Evolutionary conservation across 331 rosid species (phyloP), one percentile per base, ranked within the genome.

Genomic region (Quercus lobata): DNA sequence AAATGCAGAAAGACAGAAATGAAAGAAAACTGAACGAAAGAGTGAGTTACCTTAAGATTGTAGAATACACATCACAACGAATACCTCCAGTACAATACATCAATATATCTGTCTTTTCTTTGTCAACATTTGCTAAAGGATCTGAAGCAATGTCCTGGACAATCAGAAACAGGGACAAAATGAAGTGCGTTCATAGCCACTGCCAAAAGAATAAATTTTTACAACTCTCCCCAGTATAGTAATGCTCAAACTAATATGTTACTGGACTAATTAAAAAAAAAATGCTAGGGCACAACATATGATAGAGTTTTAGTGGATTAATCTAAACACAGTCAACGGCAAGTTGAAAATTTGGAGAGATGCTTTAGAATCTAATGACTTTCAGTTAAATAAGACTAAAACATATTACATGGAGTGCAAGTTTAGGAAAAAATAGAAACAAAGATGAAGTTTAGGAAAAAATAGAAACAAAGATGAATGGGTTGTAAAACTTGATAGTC

Each of bases 21-120:
- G 24, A 34, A 16, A 46, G 54, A 60, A 25, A 6, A 73, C 12
- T n/a, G 69, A 76, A 49, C 12, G 9, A 34, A 41, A 79, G 53
- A 61, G 22, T 35, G 19, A 69, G 53, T 85, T 89, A 93, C 98
- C 98, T 93, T 70, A 95, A 85, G 55, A 91, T 91, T 53, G 98
- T 86, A 44, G 99, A 93, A 84, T 91, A 95, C 60, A 93, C 96
- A 68, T 93, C 93, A 58, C 99, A 95, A 22, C 94, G 97, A 70
- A 93, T 95, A 66, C 97, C 99, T 61, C 99, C 98, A 7, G 99
- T 95, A 84, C 98, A 95, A 86, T 95, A 95, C 99, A 95, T 93
- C 88, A 93, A 82, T 86, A 93, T 84, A 78, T 87, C 85, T n/a
- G 94, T 57, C 53, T 92, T 89, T 61, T 84, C 89, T 83, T 88